Conservation (phyloP, 2,329 filamentous ascomycete genomes). For the Paraphoma sp. region DNA sequence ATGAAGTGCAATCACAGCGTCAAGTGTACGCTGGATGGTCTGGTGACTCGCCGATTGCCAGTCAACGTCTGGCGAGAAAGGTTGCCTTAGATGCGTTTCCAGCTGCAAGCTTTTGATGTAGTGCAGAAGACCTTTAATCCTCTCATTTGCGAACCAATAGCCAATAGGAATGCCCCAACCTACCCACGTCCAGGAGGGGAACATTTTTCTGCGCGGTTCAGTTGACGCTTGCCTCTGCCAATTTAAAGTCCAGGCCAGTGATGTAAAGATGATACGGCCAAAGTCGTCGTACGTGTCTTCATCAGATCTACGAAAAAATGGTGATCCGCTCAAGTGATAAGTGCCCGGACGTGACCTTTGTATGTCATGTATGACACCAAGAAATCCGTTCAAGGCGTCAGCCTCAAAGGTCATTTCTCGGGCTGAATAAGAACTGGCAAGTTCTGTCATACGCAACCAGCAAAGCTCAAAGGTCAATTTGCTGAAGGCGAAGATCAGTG, state of each 20-base stretch:
- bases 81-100: too few species aligned
- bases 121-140: too few species aligned
- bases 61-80: too few species aligned
- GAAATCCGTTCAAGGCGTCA: conserved; percentile 1
- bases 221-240: too few species aligned
- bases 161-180: neutral
- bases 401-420: neutral
- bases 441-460: neutral
- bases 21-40: neutral
- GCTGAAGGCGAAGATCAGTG: neutral
- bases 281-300: neutral
- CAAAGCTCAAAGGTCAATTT: too few species aligned
- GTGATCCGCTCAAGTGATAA: neutral
- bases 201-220: neutral
- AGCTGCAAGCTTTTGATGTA: too few species aligned
- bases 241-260: neutral
- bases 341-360: too few species aligned
- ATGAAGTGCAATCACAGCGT: neutral
- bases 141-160: too few species aligned
- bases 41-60: neutral
- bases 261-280: neutral
- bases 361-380: neutral
- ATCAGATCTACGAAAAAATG: neutral
- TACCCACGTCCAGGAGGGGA: neutral
- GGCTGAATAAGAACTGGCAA: neutral